A percentile compares a stretch with the other conserved stretches of the same genome.
These are phyloP conservation scores for Candida coleopterorum DNA, from an alignment of 805 yeast species.

Conservation along the genomic window DNA sequence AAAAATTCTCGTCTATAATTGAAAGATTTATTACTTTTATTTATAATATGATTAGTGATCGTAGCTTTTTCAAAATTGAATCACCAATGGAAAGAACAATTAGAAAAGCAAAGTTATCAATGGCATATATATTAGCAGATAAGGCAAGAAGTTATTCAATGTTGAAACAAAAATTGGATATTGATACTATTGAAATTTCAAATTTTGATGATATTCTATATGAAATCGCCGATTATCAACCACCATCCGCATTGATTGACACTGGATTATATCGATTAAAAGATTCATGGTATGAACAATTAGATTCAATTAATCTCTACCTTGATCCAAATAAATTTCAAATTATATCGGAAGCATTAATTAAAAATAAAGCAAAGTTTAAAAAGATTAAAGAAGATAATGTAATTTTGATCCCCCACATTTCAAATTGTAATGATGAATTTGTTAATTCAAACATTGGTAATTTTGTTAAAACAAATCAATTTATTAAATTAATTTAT, in stretches of 20 bases:
- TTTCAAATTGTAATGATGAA: conserved; percentile 25
- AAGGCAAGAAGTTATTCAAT: conserved; percentile 53
- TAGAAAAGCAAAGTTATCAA: conserved; percentile 30
- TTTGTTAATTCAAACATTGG: conserved; percentile 41
- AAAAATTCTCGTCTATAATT: conserved; percentile 40
- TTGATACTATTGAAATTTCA: conserved; percentile 28
- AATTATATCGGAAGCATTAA: conserved; percentile 45
- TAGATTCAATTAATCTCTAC: conserved; percentile 59
- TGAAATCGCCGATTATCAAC: conserved; percentile 59
- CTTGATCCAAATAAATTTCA: conserved; percentile 47
- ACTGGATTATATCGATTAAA: conserved; percentile 67
- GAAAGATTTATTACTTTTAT: conserved; percentile 40
- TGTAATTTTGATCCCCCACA: conserved; percentile 46
- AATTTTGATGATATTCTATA: conserved; percentile 48
- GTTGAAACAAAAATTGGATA: conserved; percentile 26
- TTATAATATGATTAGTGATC: conserved; percentile 40
- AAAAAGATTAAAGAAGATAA: conserved; percentile 35
- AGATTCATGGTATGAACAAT: conserved; percentile 42
- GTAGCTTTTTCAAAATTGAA: conserved; percentile 21
- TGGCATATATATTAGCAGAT: conserved; percentile 48
- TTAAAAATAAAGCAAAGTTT: conserved; percentile 37
- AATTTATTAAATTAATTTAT: conserved; percentile 53
- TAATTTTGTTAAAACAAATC: conserved; percentile 44
- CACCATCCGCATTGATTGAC: conserved; percentile 57
- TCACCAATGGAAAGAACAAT: conserved; percentile 23